phyloP scores from a whole-genome alignment of 2,329 filamentous ascomycete species.

The Claviceps africana region DNA sequence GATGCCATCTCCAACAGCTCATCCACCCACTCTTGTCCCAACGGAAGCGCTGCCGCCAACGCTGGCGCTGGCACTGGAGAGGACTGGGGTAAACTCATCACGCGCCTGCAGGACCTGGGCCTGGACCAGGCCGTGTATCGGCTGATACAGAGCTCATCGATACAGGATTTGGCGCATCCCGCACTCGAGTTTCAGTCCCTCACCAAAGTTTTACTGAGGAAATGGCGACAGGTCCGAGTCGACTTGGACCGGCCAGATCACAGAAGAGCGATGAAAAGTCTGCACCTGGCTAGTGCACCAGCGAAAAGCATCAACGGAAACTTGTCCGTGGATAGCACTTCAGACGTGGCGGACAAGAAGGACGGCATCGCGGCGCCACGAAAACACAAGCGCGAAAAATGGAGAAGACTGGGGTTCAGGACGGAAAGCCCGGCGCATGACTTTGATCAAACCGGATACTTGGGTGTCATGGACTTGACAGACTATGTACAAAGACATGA shows the following conservation, averaged over 20 bases:
- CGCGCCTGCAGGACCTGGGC: constrained; percentile 79
- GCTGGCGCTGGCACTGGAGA: constrained; percentile 22
- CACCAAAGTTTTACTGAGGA: constrained; percentile 73
- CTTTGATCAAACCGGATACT: constrained; percentile 72
- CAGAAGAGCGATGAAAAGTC: constrained; percentile 67
- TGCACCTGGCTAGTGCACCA: constrained; percentile 71
- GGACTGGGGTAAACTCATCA: constrained; percentile 94
- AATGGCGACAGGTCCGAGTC: constrained; percentile 76
- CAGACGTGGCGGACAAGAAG: constrained; percentile 29
- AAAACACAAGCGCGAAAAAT: constrained; percentile 78
- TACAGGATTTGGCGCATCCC: constrained; percentile 82
- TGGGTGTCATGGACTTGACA: constrained; percentile 95
- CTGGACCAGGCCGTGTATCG: constrained; percentile 84
- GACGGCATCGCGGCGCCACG: constrained; percentile 33
- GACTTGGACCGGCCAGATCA: constrained; percentile 83
- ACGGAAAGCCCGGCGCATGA: constrained; percentile 76
- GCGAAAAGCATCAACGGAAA: constrained; percentile 32
- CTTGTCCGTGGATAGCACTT: constrained; percentile 21
- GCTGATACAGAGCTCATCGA: constrained; percentile 84
- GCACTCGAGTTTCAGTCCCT: constrained; percentile 85
- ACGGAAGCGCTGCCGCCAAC: constrained; percentile 13
- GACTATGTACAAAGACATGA: constrained; percentile 89
- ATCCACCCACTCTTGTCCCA: constrained; percentile 24
- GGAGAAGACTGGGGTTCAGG: constrained; percentile 83
- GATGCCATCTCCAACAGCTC: constrained; percentile 70